Conservation (phyloP, 1,139 yeast genomes). For the Suhomyces choctaworum region DNA sequence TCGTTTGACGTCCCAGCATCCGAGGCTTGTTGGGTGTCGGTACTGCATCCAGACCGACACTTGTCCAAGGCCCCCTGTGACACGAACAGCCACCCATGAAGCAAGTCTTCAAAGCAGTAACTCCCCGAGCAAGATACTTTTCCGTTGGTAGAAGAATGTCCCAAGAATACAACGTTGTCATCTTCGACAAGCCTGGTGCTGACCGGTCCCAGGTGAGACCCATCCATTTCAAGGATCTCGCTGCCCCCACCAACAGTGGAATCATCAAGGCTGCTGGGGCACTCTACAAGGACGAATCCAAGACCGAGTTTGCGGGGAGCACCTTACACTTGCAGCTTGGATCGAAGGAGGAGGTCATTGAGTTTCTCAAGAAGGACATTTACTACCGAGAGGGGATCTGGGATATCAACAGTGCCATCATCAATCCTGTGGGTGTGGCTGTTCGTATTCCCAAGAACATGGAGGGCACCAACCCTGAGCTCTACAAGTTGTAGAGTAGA, state of each 20-base stretch:
- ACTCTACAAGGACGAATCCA: constrained; percentile 49
- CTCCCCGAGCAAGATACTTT: constrained; percentile 3
- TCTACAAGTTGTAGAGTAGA: constrained; percentile 14
- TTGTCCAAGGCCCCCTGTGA: no score
- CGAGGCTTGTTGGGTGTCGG: not conserved
- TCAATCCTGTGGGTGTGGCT: constrained; percentile 49
- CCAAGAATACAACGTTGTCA: constrained; percentile 66
- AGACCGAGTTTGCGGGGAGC: constrained; percentile 70
- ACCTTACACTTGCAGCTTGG: constrained; percentile 63
- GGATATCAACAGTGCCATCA: constrained; percentile 66
- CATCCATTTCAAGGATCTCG: constrained; percentile 58
- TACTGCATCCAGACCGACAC: constrained; percentile 3
- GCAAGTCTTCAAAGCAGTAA: constrained; percentile 3
- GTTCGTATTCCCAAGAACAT: constrained; percentile 16
- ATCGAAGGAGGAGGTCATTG: constrained; percentile 61
- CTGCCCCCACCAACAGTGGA: constrained; percentile 52
- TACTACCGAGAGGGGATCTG: constrained; percentile 70
- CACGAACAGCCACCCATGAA: no score
- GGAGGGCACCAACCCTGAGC: constrained; percentile 15
- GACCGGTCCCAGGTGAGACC: constrained; percentile 59
- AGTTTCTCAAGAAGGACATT: constrained; percentile 61
- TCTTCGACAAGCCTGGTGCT: constrained; percentile 66
- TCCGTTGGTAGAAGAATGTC: constrained; percentile 14
- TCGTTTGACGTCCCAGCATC: no score
- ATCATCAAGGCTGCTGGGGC: constrained; percentile 67